phyloP scores from a whole-genome alignment of 257 asterid species.

The Solanum pinnatisectum region DNA sequence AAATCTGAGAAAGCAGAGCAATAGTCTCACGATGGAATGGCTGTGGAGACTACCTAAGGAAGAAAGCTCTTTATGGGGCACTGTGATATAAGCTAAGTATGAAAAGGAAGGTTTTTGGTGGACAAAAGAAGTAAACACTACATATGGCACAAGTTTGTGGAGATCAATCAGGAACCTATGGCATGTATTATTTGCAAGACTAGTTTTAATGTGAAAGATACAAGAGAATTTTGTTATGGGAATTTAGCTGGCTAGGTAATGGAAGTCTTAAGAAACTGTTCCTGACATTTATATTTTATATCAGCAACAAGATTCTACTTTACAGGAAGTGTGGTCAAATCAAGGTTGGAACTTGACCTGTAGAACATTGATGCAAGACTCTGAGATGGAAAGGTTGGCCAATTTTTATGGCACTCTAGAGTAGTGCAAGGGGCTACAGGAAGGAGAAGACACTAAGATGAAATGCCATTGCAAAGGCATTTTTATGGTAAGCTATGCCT shows the following conservation, averaged over 20 bases:
- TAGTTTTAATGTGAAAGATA: background rate
- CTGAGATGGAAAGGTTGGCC: background rate
- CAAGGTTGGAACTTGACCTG: background rate
- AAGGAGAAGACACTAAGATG: background rate
- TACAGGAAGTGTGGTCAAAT: background rate
- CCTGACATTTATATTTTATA: background rate
- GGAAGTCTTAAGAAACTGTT: background rate
- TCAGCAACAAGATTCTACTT: background rate
- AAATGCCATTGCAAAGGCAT: background rate
- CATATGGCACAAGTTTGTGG: background rate
- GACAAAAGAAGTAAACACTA: background rate
- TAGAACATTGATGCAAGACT: background rate
- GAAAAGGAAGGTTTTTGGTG: background rate
- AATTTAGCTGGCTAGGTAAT: background rate
- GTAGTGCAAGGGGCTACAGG: background rate
- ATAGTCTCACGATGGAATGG: background rate
- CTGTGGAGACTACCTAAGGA: background rate
- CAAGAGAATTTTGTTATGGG: background rate
- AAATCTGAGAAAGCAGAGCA: background rate
- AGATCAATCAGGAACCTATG: background rate
- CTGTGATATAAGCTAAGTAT: background rate
- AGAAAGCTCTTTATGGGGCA: background rate
- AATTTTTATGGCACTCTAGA: background rate
- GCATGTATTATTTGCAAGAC: background rate
- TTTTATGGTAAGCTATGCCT: background rate